Evolutionary conservation across 164 flowering plant genomes (phyloP).

Genomic region (Vitis riparia): DNA sequence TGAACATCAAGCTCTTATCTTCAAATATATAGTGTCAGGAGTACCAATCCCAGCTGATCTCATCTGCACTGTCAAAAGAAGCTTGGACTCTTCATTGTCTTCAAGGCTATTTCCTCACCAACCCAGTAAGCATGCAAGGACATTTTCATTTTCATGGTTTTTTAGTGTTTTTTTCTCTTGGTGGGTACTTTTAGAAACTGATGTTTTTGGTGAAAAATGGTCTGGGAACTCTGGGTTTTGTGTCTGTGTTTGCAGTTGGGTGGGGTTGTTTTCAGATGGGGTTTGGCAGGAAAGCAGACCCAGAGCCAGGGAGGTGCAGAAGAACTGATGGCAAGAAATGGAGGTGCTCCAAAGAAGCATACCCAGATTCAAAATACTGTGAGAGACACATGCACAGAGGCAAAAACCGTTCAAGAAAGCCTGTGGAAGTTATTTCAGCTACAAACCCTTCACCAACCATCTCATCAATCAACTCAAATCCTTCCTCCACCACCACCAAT

Average conservation of each 20-base stretch:
- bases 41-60: conserved; percentile 58
- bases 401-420: conserved; percentile 74
- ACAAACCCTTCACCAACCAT: conserved; percentile 9
- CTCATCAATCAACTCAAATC: conserved; percentile 12
- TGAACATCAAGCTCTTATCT: conserved; percentile 68
- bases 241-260: conserved; percentile 33
- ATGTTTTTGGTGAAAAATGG: neutral
- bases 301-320: conserved; percentile 73
- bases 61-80: conserved; percentile 35
- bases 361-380: conserved; percentile 66
- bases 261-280: conserved; percentile 60
- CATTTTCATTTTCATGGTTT: neutral
- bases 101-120: conserved; percentile 39
- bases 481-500: neutral
- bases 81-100: conserved; percentile 32
- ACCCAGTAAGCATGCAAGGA: conserved; percentile 28
- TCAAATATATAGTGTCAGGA: conserved; percentile 55
- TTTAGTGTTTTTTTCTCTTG: neutral
- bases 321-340: conserved; percentile 79
- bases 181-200: neutral
- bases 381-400: conserved; percentile 75
- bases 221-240: neutral
- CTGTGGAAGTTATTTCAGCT: conserved; percentile 38
- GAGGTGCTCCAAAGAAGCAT: conserved; percentile 65
- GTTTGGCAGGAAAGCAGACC: conserved; percentile 55